phyloP scores from a whole-genome alignment of 2,329 filamentous ascomycete species.

The Neofusicoccum umdonicola region DNA sequence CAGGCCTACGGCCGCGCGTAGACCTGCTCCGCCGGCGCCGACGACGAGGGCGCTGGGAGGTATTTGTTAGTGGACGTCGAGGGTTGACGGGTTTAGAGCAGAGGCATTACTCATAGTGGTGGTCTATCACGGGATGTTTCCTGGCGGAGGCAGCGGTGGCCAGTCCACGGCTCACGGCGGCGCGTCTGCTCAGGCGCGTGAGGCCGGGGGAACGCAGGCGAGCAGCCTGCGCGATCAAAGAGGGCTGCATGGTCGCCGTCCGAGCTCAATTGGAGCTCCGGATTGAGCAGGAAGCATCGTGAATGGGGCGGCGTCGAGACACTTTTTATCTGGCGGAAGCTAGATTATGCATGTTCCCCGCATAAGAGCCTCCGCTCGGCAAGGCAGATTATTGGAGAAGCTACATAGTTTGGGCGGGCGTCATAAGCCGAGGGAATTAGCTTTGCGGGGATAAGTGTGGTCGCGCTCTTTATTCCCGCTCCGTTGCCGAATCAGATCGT shows the following conservation, averaged over 20 bases:
- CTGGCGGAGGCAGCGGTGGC: background rate
- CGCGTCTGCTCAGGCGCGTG: background rate
- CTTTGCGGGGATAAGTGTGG: background rate
- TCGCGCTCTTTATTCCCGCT: background rate
- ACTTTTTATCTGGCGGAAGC: no score
- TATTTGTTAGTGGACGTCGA: background rate
- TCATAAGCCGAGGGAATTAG: background rate
- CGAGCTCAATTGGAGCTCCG: background rate
- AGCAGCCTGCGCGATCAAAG: background rate
- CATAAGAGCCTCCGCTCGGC: background rate
- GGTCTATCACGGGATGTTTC: constrained; percentile 27
- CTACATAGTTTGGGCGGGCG: background rate
- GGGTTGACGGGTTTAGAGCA: no score
- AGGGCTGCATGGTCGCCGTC: background rate
- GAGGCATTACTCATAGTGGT: constrained; percentile 33
- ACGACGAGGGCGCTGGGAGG: constrained; percentile 40
- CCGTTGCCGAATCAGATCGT: background rate
- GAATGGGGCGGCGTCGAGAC: no score
- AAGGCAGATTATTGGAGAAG: background rate
- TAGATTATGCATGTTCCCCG: background rate
- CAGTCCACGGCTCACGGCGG: background rate
- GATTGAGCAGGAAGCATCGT: background rate
- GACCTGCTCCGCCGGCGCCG: constrained; percentile 60
- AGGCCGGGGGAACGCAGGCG: background rate
- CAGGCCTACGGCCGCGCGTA: constrained; percentile 63